Evolutionary conservation across 163 green algal species (phyloP).

Genomic region (Chlorella variabilis): DNA sequence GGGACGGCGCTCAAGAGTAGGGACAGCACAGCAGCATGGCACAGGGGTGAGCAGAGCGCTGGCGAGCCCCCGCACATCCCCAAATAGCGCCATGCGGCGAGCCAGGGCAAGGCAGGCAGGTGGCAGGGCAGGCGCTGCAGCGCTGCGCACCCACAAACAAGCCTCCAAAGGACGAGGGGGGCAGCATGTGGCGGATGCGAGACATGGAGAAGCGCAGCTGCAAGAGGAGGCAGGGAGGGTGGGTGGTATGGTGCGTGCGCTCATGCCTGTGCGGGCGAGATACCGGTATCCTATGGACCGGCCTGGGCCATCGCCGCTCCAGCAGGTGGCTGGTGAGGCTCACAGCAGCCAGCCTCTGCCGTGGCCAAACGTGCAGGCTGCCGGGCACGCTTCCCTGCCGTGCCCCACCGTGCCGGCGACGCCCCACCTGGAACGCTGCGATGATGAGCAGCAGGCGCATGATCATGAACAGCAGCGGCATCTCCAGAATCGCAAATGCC

Average conservation of each 20-base stretch:
- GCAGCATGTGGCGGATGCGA: slow-evolving; percentile 24
- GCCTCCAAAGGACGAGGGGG: background rate
- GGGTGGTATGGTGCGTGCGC: background rate
- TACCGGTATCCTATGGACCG: background rate
- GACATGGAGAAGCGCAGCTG: slow-evolving; percentile 34
- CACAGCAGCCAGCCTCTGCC: too few relatives aligned
- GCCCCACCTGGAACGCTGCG: slow-evolving; percentile 11
- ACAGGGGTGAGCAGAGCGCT: too few relatives aligned
- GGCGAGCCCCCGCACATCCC: too few relatives aligned
- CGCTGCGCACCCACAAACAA: background rate
- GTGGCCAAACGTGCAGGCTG: too few relatives aligned
- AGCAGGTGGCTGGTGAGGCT: too few relatives aligned
- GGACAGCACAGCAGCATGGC: too few relatives aligned
- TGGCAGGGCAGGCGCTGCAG: background rate
- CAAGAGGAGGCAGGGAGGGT: background rate
- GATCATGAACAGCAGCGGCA: slow-evolving; percentile 33
- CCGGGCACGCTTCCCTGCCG: too few relatives aligned
- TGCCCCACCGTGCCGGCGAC: too few relatives aligned
- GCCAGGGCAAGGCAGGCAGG: too few relatives aligned
- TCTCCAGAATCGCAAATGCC: slow-evolving; percentile 29
- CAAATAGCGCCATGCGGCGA: too few relatives aligned
- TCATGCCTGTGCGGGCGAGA: background rate
- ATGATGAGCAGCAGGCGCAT: slow-evolving; percentile 21
- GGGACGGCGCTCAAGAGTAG: too few relatives aligned
- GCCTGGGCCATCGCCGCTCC: background rate